Evolutionary conservation across 2,329 filamentous ascomycete species (phyloP), one percentile per base, ranked within the genome.

Genomic region (Colletotrichum liaoningense): DNA sequence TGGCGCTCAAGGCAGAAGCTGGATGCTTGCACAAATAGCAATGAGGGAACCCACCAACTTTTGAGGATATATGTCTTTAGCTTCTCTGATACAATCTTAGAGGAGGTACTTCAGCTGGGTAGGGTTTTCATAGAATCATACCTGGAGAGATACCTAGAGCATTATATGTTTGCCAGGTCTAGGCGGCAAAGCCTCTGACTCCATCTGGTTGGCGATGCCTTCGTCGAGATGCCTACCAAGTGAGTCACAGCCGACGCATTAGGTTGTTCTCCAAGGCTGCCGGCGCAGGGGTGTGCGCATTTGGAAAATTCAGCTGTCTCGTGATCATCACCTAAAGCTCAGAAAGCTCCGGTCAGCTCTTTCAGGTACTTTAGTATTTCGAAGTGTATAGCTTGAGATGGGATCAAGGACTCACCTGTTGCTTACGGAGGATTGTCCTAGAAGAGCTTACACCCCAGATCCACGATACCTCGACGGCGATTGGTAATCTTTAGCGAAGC

Each of bases 131-230:
- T 19, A 16, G 49, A 28, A 46, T 57, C 59, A 16, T 60, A 69
- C 57, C 59, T 52, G 11, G 66, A 57, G 55, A 22, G 28, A 38
- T 24, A 49, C 6, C 49, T 54, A 54, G 30, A 68, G 14, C 26
- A 22, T 46, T 71, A 35, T 49, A 65, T 22, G 57, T 24, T 66
- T 54, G 57, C 19, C 33, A 26, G 46, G 33, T 66, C 57, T 71
- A 73, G 71, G 67, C 71, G 60, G 60, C 71, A 49, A 42, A 70
- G 33, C 33, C 42, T 42, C 24, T 69, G 60, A 73, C 66, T 65
- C 56, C 8, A 28, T 35, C 12, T 24, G 26, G 14, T 35, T 33
- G 52, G 46, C 28, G 30, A 55, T 55, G 30, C 30, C 30, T 4
- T 26, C 42, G 56, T 14, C 24, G 19, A 22, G 30, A 11, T 42